Evolutionary conservation across 2,329 filamentous ascomycete genomes (phyloP), one percentile per base, ranked within the genome.

Genomic region (Pseudogymnoascus sp.): DNA sequence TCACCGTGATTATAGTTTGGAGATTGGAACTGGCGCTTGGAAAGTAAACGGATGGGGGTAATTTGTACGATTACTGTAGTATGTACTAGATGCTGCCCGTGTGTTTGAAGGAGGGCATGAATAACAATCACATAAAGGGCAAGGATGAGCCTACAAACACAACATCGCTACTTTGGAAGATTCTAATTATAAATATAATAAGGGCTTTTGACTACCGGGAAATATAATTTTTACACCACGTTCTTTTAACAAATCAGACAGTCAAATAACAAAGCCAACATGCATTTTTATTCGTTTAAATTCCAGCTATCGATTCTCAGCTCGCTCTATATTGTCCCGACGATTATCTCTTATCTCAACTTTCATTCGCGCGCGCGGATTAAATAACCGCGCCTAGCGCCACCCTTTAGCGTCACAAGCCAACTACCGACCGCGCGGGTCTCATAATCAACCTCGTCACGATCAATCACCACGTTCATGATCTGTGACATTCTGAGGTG

Each of bases 381-480:
- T 18, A 30, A 30, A 30, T 52, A 52, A 18, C n/a, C 45, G 45
- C 45, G 9, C 12, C 26, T 52, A 52, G 26, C 45, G 45, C 45
- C 26, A 52, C 45, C 26, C n/a, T 52, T 52, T 52, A 52, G 45
- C 23, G 45, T 30, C 45, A 30, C 45, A 23, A 52, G 26, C 15
- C 45, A 52, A 52, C 45, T 52, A 52, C 45, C 26, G 45, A 52
- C 45, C 45, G 45, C 23, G 26, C n/a, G n/a, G 45, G 45, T 52
- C 45, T 30, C 45, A 52, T 30, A 45, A 30, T 52, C 45, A 52
- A 52, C 45, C 13, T 52, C 45, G 45, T 52, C 45, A 52, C 26
- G 45, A 52, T 52, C 45, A 30, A 52, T 52, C 15, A 30, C 26
- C 9, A 18, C 26, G 30, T 52, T 8, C 26, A 52, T 30, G 45